These are phyloP conservation scores for Parasitella parasitica DNA, from an alignment of 371 early-diverging fungal genomes.

Conservation along the genomic window DNA sequence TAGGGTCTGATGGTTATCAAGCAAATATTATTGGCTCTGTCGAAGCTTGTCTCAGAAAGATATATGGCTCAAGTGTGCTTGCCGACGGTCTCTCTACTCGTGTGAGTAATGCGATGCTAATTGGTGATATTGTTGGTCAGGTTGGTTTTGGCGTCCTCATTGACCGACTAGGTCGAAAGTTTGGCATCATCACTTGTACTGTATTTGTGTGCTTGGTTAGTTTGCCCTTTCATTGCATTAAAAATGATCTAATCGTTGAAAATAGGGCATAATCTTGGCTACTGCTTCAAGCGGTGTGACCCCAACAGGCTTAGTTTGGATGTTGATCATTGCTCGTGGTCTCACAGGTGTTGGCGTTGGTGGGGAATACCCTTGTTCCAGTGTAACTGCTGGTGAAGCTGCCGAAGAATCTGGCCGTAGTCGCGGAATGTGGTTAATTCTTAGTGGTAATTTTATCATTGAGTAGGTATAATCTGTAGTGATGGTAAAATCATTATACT, in stretches of 20 bases:
- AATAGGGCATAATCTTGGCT: constrained; percentile 39
- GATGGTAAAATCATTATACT: no score
- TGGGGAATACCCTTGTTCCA: constrained; percentile 55
- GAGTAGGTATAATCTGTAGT: background rate
- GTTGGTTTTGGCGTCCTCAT: constrained; percentile 36
- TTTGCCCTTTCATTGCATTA: background rate
- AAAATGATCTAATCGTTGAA: background rate
- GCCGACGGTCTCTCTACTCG: constrained; percentile 28
- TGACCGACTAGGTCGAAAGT: constrained; percentile 44
- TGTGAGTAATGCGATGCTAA: constrained; percentile 37
- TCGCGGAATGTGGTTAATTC: constrained; percentile 50
- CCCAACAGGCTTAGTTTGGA: constrained; percentile 52
- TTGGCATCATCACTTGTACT: constrained; percentile 37
- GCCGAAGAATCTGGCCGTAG: constrained; percentile 54
- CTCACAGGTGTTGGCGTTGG: constrained; percentile 51
- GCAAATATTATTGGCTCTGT: constrained; percentile 43
- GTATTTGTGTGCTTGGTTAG: constrained; percentile 32
- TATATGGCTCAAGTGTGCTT: constrained; percentile 37
- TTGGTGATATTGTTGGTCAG: constrained; percentile 48
- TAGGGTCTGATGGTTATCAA: constrained; percentile 48
- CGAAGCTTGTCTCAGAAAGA: constrained; percentile 30
- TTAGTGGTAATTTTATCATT: constrained; percentile 46
- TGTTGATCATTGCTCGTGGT: constrained; percentile 55
- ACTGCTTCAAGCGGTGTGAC: constrained; percentile 36
- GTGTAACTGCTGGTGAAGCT: constrained; percentile 57